Conservation (phyloP, 2,329 filamentous ascomycete species). For the Myotisia sp. region DNA sequence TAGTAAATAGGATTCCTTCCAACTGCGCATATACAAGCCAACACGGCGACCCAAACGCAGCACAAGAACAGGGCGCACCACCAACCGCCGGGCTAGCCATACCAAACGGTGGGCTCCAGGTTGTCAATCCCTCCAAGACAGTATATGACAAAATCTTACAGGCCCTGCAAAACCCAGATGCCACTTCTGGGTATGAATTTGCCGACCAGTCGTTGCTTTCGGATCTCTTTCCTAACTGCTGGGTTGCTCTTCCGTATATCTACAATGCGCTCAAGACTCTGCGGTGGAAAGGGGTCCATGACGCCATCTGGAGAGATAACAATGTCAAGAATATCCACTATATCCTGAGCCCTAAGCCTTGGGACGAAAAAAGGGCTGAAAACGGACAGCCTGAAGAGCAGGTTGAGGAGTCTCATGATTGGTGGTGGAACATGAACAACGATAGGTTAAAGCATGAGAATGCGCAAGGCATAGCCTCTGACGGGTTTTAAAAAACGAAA, state of each 20-base stretch:
- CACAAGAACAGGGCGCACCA: conserved; percentile 39
- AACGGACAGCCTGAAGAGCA: not conserved
- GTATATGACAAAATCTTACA: conserved; percentile 40
- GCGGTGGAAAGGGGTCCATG: conserved; percentile 41
- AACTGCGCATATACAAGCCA: conserved; percentile 51
- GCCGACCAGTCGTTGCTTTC: conserved; percentile 45
- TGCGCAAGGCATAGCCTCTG: conserved; percentile 30
- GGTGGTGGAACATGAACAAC: conserved; percentile 44
- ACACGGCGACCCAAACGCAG: conserved; percentile 36
- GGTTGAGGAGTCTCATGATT: conserved; percentile 38
- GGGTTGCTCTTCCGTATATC: conserved; percentile 45
- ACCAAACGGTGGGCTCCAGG: conserved; percentile 47
- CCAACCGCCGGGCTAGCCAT: conserved; percentile 40
- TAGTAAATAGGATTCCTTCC: conserved; percentile 31
- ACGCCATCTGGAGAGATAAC: conserved; percentile 46
- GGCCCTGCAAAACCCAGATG: conserved; percentile 32
- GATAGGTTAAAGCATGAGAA: conserved; percentile 38
- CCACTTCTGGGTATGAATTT: conserved; percentile 42
- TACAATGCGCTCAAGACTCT: conserved; percentile 51
- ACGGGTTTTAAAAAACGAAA: conserved; percentile 33
- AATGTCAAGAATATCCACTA: conserved; percentile 50
- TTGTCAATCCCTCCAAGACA: conserved; percentile 43
- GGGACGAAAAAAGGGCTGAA: conserved; percentile 39
- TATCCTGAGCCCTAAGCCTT: conserved; percentile 48
- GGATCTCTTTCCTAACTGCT: conserved; percentile 43